These are phyloP conservation scores for Chenopodium berlandieri DNA, from an alignment of 148 eudicot species.

Conservation along the genomic window DNA sequence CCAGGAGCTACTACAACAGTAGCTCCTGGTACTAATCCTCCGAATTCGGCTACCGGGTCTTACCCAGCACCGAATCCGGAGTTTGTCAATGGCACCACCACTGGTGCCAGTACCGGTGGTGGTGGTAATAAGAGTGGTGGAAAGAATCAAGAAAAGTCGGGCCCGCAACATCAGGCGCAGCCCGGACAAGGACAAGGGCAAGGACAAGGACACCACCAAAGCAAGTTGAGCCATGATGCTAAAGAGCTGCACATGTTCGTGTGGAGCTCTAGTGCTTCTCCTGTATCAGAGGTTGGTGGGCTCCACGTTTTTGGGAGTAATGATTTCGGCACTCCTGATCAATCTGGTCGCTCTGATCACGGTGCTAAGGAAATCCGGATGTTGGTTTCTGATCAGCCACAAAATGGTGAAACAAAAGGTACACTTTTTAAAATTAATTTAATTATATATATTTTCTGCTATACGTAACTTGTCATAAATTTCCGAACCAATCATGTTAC, in stretches of 20 bases:
- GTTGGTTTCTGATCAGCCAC: slow-evolving; percentile 76
- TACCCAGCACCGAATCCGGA: slow-evolving; percentile 90
- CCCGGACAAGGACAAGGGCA: slow-evolving; percentile 7
- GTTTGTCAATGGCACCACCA: slow-evolving; percentile 16
- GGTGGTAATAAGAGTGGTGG: slow-evolving; percentile 25
- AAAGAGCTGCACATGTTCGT: slow-evolving; percentile 96
- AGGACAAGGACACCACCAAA: slow-evolving; percentile 15
- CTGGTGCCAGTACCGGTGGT: not conserved
- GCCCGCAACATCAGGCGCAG: slow-evolving; percentile 18
- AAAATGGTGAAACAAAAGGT: slow-evolving; percentile 86
- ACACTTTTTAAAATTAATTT: not conserved
- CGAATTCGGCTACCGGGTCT: slow-evolving; percentile 30
- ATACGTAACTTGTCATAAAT: too few relatives aligned
- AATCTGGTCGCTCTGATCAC: slow-evolving; percentile 71
- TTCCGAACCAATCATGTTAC: too few relatives aligned
- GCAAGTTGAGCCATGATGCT: slow-evolving; percentile 54
- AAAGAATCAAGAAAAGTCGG: slow-evolving; percentile 30
- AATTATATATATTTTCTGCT: too few relatives aligned
- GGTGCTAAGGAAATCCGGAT: slow-evolving; percentile 96
- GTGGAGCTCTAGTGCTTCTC: slow-evolving; percentile 90
- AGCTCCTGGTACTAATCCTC: not conserved
- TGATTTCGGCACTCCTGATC: slow-evolving; percentile 62
- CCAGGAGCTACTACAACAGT: slow-evolving; percentile 23
- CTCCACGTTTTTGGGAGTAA: slow-evolving; percentile 74
- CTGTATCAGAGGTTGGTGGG: slow-evolving; percentile 80